Evolutionary conservation across 805 yeast species (phyloP), one percentile per base, ranked within the genome.

Genomic region (Diddensiella santjacobensis): DNA sequence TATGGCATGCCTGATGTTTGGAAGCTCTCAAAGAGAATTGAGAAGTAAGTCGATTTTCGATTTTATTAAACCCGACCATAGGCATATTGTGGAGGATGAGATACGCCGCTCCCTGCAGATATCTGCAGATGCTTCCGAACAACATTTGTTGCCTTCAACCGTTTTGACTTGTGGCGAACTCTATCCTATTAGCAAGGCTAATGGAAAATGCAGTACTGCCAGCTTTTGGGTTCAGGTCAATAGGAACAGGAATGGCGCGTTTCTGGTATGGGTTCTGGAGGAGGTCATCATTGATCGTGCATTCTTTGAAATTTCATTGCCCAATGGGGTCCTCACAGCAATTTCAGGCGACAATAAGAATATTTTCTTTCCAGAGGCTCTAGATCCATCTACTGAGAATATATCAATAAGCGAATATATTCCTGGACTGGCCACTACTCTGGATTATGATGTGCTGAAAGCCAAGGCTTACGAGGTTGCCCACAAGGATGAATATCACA

Each of bases 1-100:
- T 66, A 71, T 89, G 55, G 95, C 96, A 0, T 86, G 95, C 60
- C 71, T 88, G 50, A 80, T 87, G 70, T 86, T 90, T 67, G 96
- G 96, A 15, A 79, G 86, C 2, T 80, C 87, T 40, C 79, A 81
- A 59, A 73, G 71, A 31, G 81, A 81, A 23, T 70, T 88, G 30
- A 74, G 76, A 31, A 73, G 82, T 15, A 65, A 83, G 44, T 79
- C 87, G 0, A 71, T 90, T 30, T 71, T 87, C 70, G 95, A 86
- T 64, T 73, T 88, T 55, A 35, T 35, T 8, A 35, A 35, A 17
- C 38, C 38, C 10, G 20, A 17, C 18, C 20, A 35, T 17, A 8
- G 38, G 6, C 15, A 35, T 17, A 80, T 68, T 15, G 31, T 45
- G 13, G 40, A 54, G 23, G 22, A 24, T 13, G 15, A 22, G 5